Evolutionary conservation across 257 asterid species (phyloP).

Genomic region (Linderniella brevidens): DNA sequence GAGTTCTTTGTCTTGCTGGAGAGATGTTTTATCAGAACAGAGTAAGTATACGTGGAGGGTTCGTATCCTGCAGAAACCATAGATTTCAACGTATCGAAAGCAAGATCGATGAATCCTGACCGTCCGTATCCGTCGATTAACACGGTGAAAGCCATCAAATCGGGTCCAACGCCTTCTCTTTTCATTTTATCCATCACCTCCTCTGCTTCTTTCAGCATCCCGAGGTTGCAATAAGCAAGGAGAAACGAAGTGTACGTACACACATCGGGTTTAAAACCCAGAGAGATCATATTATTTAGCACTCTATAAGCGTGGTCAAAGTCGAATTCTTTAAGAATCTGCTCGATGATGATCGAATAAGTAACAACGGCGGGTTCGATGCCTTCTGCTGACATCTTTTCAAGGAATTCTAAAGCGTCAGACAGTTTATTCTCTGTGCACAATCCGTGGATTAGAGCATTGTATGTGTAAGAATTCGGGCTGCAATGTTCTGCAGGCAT

Average conservation of each 20-base stretch:
- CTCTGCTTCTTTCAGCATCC: conserved; percentile 59
- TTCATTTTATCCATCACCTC: conserved; percentile 36
- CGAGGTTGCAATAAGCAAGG: conserved; percentile 60
- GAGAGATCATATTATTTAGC: conserved; percentile 27
- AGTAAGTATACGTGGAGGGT: conserved; percentile 51
- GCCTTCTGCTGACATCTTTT: conserved; percentile 36
- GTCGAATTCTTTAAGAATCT: conserved; percentile 41
- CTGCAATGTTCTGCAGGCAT: conserved; percentile 33
- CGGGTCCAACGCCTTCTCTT: conserved; percentile 34
- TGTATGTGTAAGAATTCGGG: conserved; percentile 41
- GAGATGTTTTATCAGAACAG: conserved; percentile 56
- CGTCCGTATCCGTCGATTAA: conserved; percentile 70
- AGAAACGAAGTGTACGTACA: conserved; percentile 63
- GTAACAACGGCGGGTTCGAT: conserved; percentile 38
- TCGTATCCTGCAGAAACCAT: conserved; percentile 45
- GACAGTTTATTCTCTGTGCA: conserved; percentile 34
- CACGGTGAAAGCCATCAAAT: conserved; percentile 49
- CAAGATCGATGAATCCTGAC: conserved; percentile 28
- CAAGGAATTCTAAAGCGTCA: conserved; percentile 32
- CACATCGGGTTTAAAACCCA: conserved; percentile 49
- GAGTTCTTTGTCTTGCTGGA: conserved; percentile 14
- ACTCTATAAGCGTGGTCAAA: conserved; percentile 38
- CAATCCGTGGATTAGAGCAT: conserved; percentile 47
- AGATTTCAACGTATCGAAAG: conserved; percentile 35
- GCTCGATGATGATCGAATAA: conserved; percentile 42